Base-by-base conservation (phyloP, 768 basidiomycete genomes). In the Trametes coccinea region DNA sequence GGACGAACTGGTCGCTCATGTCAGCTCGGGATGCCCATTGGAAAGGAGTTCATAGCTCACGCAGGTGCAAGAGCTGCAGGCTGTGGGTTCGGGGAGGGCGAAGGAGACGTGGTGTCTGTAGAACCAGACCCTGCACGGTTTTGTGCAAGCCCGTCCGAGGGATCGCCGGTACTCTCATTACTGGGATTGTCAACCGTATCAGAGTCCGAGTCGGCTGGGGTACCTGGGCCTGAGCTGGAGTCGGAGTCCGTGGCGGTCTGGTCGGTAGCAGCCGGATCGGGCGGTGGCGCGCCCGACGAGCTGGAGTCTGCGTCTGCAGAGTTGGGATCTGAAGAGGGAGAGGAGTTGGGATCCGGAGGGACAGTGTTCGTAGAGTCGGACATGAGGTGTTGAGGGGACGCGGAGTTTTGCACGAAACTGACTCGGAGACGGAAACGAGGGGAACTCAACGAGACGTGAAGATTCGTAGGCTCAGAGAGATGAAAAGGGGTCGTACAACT, bases 361-460 rank as follows among this genome's bases (percentile, higher is more conserved):
- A 30, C n/a, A 44, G 53, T 16, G 53, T 46, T 52, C 30, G 58
- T 51, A 14, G 16, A 27, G 58, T 64, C 62, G 44, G 62, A 59
- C 62, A 64, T 64, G 3, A 48, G 22, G 22, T 22, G 22, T 22
- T 34, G 39, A 40, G 29, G 14, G 14, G 2, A 43, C 22, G 22
- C 22, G 22, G 22, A 22, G 22, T 22, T 22, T 22, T n/a, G 41
- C 5, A 37, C 14, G 41, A 3, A 43, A 9, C 14, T 8, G 41
- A 43, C 5, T 43, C 34, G 5, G 34, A 37, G 34, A 43, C 10
- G 13, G 39, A 39, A 1, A 13, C 39, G 39, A 39, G 7, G 39
- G 39, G 39, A 39, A 2, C 22, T 22, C 1, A 22, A 22, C 22
- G 22, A 22, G 22, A 22, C 22, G 22, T 22, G 22, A 22, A 22